Evolutionary conservation across 2,329 filamentous ascomycete species (phyloP).

Genomic region (Ascochyta fabae): DNA sequence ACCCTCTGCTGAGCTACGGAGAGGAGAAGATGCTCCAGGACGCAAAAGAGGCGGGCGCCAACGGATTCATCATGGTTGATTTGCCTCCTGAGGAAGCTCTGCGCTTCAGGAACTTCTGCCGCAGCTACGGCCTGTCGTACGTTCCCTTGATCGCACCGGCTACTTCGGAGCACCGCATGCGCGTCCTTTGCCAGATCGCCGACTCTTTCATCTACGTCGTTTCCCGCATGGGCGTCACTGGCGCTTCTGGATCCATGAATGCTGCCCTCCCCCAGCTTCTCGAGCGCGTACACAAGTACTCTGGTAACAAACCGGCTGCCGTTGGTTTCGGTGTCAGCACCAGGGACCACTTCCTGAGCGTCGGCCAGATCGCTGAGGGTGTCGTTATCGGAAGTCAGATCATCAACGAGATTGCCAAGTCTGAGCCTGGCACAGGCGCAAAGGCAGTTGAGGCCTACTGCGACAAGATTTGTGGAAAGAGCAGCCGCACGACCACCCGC

Average conservation of each 20-base stretch:
- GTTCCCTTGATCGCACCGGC: conserved; percentile 95
- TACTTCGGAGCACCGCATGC: conserved; percentile 92
- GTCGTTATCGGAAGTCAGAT: conserved; percentile 98
- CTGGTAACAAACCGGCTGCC: conserved; percentile 85
- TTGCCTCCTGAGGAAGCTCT: conserved; percentile 95
- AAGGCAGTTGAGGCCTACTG: conserved; percentile 87
- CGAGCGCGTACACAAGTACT: conserved; percentile 87
- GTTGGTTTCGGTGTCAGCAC: conserved; percentile 98
- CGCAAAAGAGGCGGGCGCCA: conserved; percentile 82
- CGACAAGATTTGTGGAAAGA: conserved; percentile 70
- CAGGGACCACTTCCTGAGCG: conserved; percentile 86
- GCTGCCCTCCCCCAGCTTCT: conserved; percentile 81
- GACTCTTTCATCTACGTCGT: conserved; percentile 99
- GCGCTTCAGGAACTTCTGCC: conserved; percentile 85
- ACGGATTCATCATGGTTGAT: conserved; percentile 97
- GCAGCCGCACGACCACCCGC: conserved; percentile 60
- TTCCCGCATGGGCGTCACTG: conserved; percentile 95
- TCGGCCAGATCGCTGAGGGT: conserved; percentile 84
- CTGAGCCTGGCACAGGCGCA: conserved; percentile 68
- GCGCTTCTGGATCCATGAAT: conserved; percentile 83
- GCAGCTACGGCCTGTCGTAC: conserved; percentile 83
- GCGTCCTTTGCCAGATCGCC: conserved; percentile 91
- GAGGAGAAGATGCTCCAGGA: conserved; percentile 88
- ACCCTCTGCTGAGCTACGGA: conserved; percentile 91
- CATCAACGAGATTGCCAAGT: conserved; percentile 77